Percentiles rank a stretch among this genome's conserved stretches.
These are phyloP conservation scores for Wickerhamiella kazuoi DNA, from an alignment of 805 yeast species.

Conservation along the genomic window DNA sequence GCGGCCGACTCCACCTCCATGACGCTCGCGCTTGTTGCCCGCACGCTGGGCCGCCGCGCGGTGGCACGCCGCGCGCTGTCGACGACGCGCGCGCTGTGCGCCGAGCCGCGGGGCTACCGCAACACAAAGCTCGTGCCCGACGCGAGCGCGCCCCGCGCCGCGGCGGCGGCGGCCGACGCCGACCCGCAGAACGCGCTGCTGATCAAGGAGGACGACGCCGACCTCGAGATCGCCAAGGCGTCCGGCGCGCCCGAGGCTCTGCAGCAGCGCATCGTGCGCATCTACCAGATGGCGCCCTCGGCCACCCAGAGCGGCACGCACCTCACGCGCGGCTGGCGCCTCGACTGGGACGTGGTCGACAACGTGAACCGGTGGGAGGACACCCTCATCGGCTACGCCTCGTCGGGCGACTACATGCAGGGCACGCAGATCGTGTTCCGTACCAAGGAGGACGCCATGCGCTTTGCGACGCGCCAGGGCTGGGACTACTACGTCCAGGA, in stretches of 20 bases:
- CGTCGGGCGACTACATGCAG: slow-evolving; percentile 62
- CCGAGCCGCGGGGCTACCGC: not conserved
- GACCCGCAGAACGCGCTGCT: not conserved
- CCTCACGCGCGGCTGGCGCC: slow-evolving; percentile 37
- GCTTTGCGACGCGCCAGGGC: slow-evolving; percentile 68
- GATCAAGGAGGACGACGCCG: not conserved
- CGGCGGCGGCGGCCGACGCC: not conserved
- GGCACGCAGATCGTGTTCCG: slow-evolving; percentile 60
- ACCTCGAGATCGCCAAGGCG: not conserved
- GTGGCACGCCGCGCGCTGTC: not conserved
- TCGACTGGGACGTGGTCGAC: slow-evolving; percentile 69
- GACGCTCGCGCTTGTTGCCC: not conserved
- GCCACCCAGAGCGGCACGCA: slow-evolving; percentile 60
- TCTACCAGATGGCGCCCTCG: slow-evolving; percentile 56
- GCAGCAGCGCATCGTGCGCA: slow-evolving; percentile 48
- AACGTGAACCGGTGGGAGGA: slow-evolving; percentile 79
- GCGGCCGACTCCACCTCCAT: not conserved
- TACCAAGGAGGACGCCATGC: slow-evolving; percentile 56
- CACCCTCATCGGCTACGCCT: slow-evolving; percentile 72
- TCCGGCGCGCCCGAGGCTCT: slow-evolving; percentile 60
- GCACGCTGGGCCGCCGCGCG: not conserved
- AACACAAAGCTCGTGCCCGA: not conserved
- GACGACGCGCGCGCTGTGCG: not conserved
- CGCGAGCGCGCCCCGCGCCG: not conserved
- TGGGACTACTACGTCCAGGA: slow-evolving; percentile 73